phyloP scores from a whole-genome alignment of 441 rosid genomes.

The Viola pubescens region DNA sequence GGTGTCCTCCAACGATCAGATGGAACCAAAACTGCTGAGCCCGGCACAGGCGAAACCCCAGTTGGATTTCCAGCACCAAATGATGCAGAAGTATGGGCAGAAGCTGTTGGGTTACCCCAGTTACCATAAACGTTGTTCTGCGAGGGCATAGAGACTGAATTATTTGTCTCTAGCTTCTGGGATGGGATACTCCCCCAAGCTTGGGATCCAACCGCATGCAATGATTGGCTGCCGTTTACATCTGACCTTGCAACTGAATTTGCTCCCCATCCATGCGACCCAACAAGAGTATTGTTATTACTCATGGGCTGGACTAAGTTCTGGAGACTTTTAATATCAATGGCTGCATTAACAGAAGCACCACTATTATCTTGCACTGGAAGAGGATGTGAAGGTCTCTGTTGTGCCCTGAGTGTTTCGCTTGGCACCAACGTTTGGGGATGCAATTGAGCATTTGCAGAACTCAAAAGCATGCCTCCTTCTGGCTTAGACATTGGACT shows the following conservation, averaged over 20 bases:
- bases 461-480: constrained; percentile 25
- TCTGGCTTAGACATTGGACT: constrained; percentile 35
- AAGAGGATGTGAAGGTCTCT: constrained; percentile 30
- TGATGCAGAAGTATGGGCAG: constrained; percentile 33
- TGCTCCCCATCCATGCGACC: constrained; percentile 34
- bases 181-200: constrained; percentile 44
- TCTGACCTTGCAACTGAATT: constrained; percentile 36
- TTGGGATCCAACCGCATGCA: constrained; percentile 37
- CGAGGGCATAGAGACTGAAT: constrained; percentile 20
- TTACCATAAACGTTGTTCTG: constrained; percentile 44
- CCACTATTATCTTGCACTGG: constrained; percentile 18
- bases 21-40: constrained; percentile 30
- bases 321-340: constrained; percentile 37
- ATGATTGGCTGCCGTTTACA: constrained; percentile 27
- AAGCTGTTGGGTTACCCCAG: constrained; percentile 35
- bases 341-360: constrained; percentile 22
- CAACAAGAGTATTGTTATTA: constrained; percentile 32
- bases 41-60: constrained; percentile 32
- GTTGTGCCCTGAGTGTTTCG: constrained; percentile 26
- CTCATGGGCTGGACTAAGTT: constrained; percentile 33
- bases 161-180: constrained; percentile 33
- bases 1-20: constrained; percentile 60
- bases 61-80: constrained; percentile 28
- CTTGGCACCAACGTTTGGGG: constrained; percentile 24
- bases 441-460: constrained; percentile 29